A percentile compares a stretch with the other conserved stretches of the same genome.
Evolutionary conservation across 2,329 filamentous ascomycete species (phyloP).

Genomic region (Aspergillus piperis): DNA sequence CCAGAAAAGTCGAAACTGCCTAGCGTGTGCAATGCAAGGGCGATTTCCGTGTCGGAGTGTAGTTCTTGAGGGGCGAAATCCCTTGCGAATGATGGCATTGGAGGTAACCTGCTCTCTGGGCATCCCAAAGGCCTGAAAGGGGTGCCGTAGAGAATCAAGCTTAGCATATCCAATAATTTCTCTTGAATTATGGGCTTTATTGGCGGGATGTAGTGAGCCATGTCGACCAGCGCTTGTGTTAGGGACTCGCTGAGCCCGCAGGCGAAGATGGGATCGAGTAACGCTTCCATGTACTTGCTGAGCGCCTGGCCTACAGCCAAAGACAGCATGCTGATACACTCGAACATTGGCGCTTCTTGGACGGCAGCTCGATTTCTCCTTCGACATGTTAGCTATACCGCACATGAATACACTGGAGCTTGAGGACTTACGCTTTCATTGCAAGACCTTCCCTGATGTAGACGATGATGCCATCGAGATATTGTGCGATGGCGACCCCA

Average conservation of each 20-base stretch:
- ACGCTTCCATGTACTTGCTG: slow-evolving; percentile 96
- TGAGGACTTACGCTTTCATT: slow-evolving; percentile 63
- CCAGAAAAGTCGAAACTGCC: slow-evolving; percentile 95
- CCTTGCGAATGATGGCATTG: slow-evolving; percentile 80
- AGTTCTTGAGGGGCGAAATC: slow-evolving; percentile 84
- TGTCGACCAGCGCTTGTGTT: slow-evolving; percentile 93
- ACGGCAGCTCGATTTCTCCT: slow-evolving; percentile 58
- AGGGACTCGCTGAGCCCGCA: slow-evolving; percentile 92
- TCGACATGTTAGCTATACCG: slow-evolving; percentile 31
- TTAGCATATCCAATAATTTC: slow-evolving; percentile 89
- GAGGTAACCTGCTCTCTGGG: slow-evolving; percentile 78
- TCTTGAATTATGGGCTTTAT: slow-evolving; percentile 93
- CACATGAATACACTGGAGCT: neutral
- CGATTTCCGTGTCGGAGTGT: slow-evolving; percentile 83
- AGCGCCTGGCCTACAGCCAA: slow-evolving; percentile 93
- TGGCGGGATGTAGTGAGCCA: slow-evolving; percentile 97
- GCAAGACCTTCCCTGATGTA: slow-evolving; percentile 91
- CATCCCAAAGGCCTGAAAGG: slow-evolving; percentile 91
- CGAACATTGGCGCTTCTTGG: slow-evolving; percentile 78
- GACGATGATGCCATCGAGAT: slow-evolving; percentile 89
- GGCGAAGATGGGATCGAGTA: slow-evolving; percentile 94
- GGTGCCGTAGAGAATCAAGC: slow-evolving; percentile 86
- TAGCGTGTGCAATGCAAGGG: slow-evolving; percentile 87
- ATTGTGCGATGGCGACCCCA: slow-evolving; percentile 90
- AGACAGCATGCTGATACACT: slow-evolving; percentile 95